These are phyloP conservation scores for Pythium monospermum DNA, from an alignment of 352 stramenopile genomes.

Conservation along the genomic window DNA sequence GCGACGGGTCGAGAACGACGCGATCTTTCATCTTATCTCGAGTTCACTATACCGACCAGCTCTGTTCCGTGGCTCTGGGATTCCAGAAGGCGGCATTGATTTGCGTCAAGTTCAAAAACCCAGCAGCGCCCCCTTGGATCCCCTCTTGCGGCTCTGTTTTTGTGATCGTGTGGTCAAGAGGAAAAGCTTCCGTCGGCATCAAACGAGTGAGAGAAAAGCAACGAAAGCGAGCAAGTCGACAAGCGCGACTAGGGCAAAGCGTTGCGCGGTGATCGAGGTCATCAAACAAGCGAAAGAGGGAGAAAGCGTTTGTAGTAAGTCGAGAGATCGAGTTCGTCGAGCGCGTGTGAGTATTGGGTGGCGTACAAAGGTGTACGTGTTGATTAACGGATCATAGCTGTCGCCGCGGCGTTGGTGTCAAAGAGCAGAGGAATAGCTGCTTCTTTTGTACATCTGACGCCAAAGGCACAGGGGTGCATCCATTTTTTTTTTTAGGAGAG, in stretches of 20 bases:
- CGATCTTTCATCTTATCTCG: conserved; percentile 6
- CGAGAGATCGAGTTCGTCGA: background rate
- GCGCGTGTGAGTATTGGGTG: background rate
- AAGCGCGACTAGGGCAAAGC: conserved; percentile 1
- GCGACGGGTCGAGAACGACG: background rate
- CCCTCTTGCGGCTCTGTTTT: background rate
- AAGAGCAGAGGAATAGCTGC: conserved; percentile 23
- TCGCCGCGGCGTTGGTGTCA: background rate
- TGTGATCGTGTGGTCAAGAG: background rate
- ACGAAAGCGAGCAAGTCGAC: conserved; percentile 1
- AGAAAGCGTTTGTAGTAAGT: background rate
- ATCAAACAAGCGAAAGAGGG: background rate
- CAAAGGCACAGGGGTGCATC: background rate
- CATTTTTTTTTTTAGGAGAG: conserved; percentile 6
- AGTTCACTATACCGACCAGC: background rate
- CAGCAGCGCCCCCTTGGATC: background rate
- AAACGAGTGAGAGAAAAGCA: conserved; percentile 2
- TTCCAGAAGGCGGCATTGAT: conserved; percentile 3
- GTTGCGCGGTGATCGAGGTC: too few relatives aligned
- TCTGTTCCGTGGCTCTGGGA: background rate
- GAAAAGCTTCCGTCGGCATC: background rate
- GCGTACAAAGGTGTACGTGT: too few relatives aligned
- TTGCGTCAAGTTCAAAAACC: conserved; percentile 5
- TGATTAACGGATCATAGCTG: background rate
- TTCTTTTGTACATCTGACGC: background rate